These are phyloP conservation scores for Microbotryum silenes-acaulis DNA, from an alignment of 1,284 basidiomycete genomes.

Conservation along the genomic window DNA sequence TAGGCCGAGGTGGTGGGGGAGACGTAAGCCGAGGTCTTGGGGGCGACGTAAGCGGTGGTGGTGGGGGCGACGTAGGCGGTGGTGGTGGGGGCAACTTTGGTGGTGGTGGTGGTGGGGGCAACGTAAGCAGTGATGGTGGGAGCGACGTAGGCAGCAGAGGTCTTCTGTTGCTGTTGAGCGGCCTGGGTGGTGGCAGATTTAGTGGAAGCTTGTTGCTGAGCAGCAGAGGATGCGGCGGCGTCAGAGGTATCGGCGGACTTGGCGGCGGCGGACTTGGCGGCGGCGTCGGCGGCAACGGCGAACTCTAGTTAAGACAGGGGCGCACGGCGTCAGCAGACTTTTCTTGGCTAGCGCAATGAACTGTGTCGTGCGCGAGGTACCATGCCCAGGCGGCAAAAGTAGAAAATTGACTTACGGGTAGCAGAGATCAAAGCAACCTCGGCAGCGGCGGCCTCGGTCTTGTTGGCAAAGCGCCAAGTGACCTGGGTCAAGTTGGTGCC, in stretches of 20 bases:
- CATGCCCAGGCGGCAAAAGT: neutral
- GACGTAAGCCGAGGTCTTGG: slow-evolving; percentile 4
- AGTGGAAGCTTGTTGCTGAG: neutral
- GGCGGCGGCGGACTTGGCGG: slow-evolving; percentile 2
- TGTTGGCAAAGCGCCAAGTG: slow-evolving; percentile 30
- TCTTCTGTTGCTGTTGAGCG: neutral
- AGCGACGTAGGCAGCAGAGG: slow-evolving; percentile 8
- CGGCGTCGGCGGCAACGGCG: too few relatives aligned
- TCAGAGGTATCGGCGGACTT: neutral
- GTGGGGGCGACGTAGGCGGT: slow-evolving; percentile 6
- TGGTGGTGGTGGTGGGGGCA: slow-evolving; percentile 16
- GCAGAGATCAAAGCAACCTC: slow-evolving; percentile 5
- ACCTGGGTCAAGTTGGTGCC: slow-evolving; percentile 20
- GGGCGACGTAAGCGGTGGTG: slow-evolving; percentile 11
- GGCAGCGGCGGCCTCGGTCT: slow-evolving; percentile 23
- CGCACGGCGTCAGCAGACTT: too few relatives aligned
- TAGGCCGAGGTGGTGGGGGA: slow-evolving; percentile 35
- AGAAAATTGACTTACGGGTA: slow-evolving; percentile 4
- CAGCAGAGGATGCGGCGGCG: neutral
- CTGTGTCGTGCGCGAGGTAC: slow-evolving; percentile 2
- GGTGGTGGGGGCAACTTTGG: slow-evolving; percentile 8
- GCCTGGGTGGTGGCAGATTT: neutral
- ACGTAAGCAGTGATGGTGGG: slow-evolving; percentile 7
- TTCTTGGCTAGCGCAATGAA: slow-evolving; percentile 3
- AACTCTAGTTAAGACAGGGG: too few relatives aligned